These are phyloP conservation scores for Vachellia collinsii DNA, from an alignment of 306 rosid species.

Conservation along the genomic window DNA sequence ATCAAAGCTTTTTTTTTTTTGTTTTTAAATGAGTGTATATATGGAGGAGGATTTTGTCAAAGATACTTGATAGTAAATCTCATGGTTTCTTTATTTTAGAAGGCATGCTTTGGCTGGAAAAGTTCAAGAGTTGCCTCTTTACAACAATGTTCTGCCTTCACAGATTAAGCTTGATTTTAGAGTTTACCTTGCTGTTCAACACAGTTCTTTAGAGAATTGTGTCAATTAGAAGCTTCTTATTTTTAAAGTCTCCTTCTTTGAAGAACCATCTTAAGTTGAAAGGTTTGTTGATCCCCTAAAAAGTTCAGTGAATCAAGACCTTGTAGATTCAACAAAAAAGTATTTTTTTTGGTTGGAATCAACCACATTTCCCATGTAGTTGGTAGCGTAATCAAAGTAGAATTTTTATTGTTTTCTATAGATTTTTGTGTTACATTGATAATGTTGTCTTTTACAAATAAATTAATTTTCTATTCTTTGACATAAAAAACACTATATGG, in stretches of 20 bases:
- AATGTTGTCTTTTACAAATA: slow-evolving; percentile 29
- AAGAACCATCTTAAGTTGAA: neutral
- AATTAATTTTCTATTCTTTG: neutral
- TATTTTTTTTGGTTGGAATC: neutral
- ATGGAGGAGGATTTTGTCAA: too few relatives aligned
- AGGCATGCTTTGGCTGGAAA: neutral
- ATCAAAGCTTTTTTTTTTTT: too few relatives aligned
- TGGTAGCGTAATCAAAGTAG: slow-evolving; percentile 10
- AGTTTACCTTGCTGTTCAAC: neutral
- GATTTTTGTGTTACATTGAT: neutral
- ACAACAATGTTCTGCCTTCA: neutral
- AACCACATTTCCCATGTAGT: neutral
- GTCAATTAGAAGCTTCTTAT: neutral
- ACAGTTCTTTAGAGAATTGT: neutral
- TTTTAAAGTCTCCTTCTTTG: neutral
- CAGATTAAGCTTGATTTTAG: neutral
- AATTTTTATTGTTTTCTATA: slow-evolving; percentile 16
- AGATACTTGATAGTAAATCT: too few relatives aligned
- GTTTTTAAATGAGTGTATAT: too few relatives aligned
- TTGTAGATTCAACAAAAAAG: neutral
- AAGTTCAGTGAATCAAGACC: neutral
- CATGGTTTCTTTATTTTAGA: neutral
- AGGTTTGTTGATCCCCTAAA: neutral
- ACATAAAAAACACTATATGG: slow-evolving; percentile 3
- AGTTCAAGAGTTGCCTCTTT: neutral